Conservation (phyloP, 1,284 basidiomycete species). For the Calocybe gambosa region DNA sequence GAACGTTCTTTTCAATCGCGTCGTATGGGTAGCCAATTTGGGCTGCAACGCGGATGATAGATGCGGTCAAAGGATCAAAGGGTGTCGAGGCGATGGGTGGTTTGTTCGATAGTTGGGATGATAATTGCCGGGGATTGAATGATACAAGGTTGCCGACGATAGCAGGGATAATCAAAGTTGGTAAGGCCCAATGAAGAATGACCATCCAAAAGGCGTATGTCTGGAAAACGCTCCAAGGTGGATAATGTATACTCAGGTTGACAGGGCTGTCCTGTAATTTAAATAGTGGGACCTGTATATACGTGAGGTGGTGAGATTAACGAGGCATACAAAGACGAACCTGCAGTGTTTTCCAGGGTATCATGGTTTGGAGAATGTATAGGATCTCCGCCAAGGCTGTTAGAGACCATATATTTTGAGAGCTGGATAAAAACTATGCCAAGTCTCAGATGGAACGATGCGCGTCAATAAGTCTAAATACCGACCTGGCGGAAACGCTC, state of each 20-base stretch:
- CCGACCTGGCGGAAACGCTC: constrained; percentile 37
- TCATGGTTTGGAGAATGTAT: constrained; percentile 37
- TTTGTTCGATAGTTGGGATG: constrained; percentile 5
- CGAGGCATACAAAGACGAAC: constrained; percentile 23
- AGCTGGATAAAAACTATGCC: constrained; percentile 47
- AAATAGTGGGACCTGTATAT: constrained; percentile 20
- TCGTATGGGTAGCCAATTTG: constrained; percentile 47
- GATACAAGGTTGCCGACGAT: constrained; percentile 52
- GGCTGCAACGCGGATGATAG: constrained; percentile 53
- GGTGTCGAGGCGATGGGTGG: constrained; percentile 21
- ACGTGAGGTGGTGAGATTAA: too few species aligned
- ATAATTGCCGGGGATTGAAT: constrained; percentile 37
- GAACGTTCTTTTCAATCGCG: constrained; percentile 21
- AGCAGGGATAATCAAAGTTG: constrained; percentile 48
- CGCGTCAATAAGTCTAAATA: constrained; percentile 8
- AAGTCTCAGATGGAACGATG: constrained; percentile 4
- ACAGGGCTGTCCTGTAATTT: constrained; percentile 17
- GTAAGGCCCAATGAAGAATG: constrained; percentile 52
- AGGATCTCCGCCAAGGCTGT: constrained; percentile 41
- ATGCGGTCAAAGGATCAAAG: constrained; percentile 54
- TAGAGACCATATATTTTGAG: constrained; percentile 45
- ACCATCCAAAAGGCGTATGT: constrained; percentile 43
- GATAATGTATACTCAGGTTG: constrained; percentile 34
- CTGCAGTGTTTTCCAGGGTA: constrained; percentile 39
- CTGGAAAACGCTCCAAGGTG: constrained; percentile 37